phyloP scores from a whole-genome alignment of 306 rosid species.

The Quercus bicolor region DNA sequence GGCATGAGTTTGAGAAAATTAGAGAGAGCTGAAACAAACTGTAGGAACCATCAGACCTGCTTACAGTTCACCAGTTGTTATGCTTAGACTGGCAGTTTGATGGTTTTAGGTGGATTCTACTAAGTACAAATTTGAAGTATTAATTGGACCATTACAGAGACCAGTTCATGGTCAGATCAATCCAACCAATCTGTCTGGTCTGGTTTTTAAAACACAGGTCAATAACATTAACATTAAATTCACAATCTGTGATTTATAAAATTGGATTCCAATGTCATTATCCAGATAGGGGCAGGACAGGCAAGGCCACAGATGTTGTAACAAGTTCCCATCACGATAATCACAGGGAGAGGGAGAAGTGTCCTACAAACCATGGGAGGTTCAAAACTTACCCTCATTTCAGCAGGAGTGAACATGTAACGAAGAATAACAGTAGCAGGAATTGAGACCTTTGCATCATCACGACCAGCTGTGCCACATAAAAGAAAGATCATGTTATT shows the following conservation, averaged over 20 bases:
- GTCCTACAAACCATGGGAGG: background rate
- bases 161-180: no score
- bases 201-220: background rate
- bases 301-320: slow-evolving; percentile 9
- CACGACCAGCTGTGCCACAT: slow-evolving; percentile 75
- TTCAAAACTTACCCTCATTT: slow-evolving; percentile 62
- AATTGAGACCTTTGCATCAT: slow-evolving; percentile 72
- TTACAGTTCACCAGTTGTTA: no score
- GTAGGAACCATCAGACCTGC: no score
- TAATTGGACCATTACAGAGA: no score
- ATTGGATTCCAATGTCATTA: background rate
- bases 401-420: slow-evolving; percentile 78
- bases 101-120: no score
- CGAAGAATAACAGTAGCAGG: slow-evolving; percentile 84
- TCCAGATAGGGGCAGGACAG: background rate
- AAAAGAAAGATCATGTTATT: slow-evolving; percentile 20
- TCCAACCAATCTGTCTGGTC: no score
- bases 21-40: no score
- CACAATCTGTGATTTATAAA: background rate
- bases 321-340: slow-evolving; percentile 11
- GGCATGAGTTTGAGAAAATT: no score
- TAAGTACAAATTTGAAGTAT: no score
- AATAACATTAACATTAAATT: background rate
- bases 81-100: no score
- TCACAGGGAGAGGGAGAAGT: slow-evolving; percentile 12